These are phyloP conservation scores for Lindgomyces ingoldianus DNA, from an alignment of 495 filamentous ascomycete genomes.

Conservation along the genomic window DNA sequence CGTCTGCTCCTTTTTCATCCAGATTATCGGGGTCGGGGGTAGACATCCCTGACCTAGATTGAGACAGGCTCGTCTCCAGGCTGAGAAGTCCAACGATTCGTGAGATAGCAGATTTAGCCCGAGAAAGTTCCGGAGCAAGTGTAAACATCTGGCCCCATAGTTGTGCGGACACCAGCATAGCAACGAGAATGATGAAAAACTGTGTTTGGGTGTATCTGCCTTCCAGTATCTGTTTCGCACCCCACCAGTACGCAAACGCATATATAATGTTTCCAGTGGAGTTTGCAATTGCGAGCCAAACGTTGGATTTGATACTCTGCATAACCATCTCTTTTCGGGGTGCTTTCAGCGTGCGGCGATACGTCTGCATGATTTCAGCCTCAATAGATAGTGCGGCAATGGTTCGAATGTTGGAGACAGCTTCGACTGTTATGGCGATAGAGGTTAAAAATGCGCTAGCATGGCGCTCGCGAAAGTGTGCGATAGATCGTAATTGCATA, in stretches of 20 bases:
- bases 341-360: slow-evolving; percentile 53
- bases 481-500: slow-evolving; percentile 81
- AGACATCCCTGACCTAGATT: slow-evolving; percentile 1
- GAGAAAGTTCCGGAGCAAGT: slow-evolving; percentile 82
- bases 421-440: slow-evolving; percentile 85
- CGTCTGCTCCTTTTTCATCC: slow-evolving; percentile 69
- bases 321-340: slow-evolving; percentile 53
- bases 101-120: slow-evolving; percentile 73
- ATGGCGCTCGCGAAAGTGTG: slow-evolving; percentile 67
- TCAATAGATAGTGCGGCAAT: slow-evolving; percentile 85
- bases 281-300: slow-evolving; percentile 58
- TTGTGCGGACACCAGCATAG: slow-evolving; percentile 79
- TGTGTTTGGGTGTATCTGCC: slow-evolving; percentile 69
- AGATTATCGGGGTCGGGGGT: slow-evolving; percentile 74
- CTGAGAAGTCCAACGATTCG: slow-evolving; percentile 27
- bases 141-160: slow-evolving; percentile 83
- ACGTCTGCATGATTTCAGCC: slow-evolving; percentile 70
- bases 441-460: slow-evolving; percentile 72
- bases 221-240: slow-evolving; percentile 72
- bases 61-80: slow-evolving; percentile 26
- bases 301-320: slow-evolving; percentile 52
- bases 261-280: slow-evolving; percentile 63
- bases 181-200: slow-evolving; percentile 82
- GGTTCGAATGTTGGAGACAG: slow-evolving; percentile 85
- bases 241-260: slow-evolving; percentile 90